Percentiles rank a stretch among this genome's conserved stretches.
Conservation (phyloP, 1,139 yeast genomes). For the Pichia sp. region DNA sequence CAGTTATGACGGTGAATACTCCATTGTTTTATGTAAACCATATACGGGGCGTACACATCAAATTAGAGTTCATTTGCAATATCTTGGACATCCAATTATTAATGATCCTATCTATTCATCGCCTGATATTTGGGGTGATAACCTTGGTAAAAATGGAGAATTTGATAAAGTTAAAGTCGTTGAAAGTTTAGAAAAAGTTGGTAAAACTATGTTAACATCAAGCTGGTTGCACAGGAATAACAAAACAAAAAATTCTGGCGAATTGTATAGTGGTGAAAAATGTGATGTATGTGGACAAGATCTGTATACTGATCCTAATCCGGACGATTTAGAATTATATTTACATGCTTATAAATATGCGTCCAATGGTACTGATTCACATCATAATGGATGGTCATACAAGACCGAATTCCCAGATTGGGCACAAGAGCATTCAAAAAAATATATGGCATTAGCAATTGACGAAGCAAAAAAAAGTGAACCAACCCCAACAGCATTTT, state of each 20-base stretch:
- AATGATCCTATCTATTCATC: constrained; percentile 87
- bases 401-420: constrained; percentile 82
- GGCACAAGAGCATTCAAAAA: constrained; percentile 60
- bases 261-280: constrained; percentile 43
- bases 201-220: constrained; percentile 60
- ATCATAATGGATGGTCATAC: constrained; percentile 56
- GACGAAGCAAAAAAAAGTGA: constrained; percentile 76
- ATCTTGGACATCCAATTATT: constrained; percentile 82
- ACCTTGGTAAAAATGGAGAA: constrained; percentile 48
- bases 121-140: constrained; percentile 63
- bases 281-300: constrained; percentile 71
- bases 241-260: constrained; percentile 31
- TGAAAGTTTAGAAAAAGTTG: constrained; percentile 50
- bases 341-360: constrained; percentile 80
- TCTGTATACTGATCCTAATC: constrained; percentile 81
- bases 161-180: constrained; percentile 42
- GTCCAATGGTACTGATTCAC: constrained; percentile 35
- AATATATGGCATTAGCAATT: constrained; percentile 58
- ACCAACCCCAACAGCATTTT: constrained; percentile 79
- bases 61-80: constrained; percentile 86
- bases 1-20: constrained; percentile 53
- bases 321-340: constrained; percentile 81
- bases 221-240: constrained; percentile 53
- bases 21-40: constrained; percentile 80
- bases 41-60: constrained; percentile 93